Evolutionary conservation across 768 basidiomycete genomes (phyloP), one percentile per base, ranked within the genome.

Genomic region (Coprinopsis cinerea): DNA sequence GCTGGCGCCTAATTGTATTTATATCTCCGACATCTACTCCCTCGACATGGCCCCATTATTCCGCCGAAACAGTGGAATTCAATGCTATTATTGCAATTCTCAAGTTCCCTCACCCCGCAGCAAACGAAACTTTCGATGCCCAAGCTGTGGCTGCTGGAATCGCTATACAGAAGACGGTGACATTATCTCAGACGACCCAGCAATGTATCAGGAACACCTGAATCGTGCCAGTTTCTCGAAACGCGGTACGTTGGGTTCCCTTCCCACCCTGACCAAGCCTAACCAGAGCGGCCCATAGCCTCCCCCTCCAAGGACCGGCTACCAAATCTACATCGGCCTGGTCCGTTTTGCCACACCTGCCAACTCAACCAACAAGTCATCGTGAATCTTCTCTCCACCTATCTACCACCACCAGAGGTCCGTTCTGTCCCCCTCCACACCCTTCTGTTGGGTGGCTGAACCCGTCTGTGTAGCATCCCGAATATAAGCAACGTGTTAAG

Each of bases 321-420:
- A 22, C 87, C 83, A 1, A 77, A 79, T 18, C 62, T 72, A 48
- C 85, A 84, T 48, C 69, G 76, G 36, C 73, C 71, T 23, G 72
- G 77, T 1, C 77, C 79, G 6, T 94, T 95, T 69, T 97, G 93
- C 66, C 83, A 86, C 57, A 81, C 80, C 5, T 96, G 94, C 64
- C 83, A 86, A 57, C 88, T 90, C n/a, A 97, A 97, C 65, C 93
- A 96, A 60, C 85, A 82, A 71, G 76, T 97, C 32, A 71, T 92
- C 47, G 71, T 88, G 53, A 90, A 92, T 64, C 78, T 97, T 48
- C 69, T 97, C 26, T 88, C 92, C 14, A 92, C 88, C 58, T 97
- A 94, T 64, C 76, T 95, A 0, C 92, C 92, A 9, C 68, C 80
- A 22, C 77, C 82, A n/a, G 76, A 78, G 52, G 92, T 92, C 61